These are phyloP conservation scores for Colletotrichum lentis DNA, from an alignment of 2,329 filamentous ascomycete genomes.

Conservation along the genomic window DNA sequence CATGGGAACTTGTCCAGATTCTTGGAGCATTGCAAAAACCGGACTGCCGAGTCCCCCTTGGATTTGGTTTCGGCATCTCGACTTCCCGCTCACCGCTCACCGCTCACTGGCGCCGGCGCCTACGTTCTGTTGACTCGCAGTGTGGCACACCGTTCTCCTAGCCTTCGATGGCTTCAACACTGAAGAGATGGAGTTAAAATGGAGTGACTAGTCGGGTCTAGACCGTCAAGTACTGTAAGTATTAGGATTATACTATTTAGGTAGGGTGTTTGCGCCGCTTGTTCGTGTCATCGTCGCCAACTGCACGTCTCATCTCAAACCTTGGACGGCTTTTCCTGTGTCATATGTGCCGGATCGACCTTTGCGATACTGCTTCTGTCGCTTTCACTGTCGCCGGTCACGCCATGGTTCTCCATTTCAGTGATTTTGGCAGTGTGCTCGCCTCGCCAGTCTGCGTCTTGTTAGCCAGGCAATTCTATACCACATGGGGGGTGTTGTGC, in stretches of 20 bases:
- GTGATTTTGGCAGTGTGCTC: conserved; percentile 25
- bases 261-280: neutral
- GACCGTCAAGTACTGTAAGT: neutral
- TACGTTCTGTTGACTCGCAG: neutral
- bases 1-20: fast-evolving
- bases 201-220: neutral
- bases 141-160: neutral
- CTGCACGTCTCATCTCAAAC: neutral
- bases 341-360: neutral
- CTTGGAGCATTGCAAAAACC: neutral
- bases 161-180: too few relatives aligned
- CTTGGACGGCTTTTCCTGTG: conserved; percentile 15
- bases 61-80: too few relatives aligned
- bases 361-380: conserved; percentile 26
- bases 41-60: neutral
- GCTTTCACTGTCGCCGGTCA: conserved; percentile 14
- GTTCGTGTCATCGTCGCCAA: neutral
- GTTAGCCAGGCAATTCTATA: neutral
- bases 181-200: neutral
- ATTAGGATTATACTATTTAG: conserved; percentile 25
- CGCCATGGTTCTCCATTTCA: conserved; percentile 28
- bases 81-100: too few relatives aligned
- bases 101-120: neutral
- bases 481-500: neutral
- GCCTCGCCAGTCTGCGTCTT: conserved; percentile 21